phyloP scores from a whole-genome alignment of 2,329 filamentous ascomycete species.

The Cordyceps cicadae region DNA sequence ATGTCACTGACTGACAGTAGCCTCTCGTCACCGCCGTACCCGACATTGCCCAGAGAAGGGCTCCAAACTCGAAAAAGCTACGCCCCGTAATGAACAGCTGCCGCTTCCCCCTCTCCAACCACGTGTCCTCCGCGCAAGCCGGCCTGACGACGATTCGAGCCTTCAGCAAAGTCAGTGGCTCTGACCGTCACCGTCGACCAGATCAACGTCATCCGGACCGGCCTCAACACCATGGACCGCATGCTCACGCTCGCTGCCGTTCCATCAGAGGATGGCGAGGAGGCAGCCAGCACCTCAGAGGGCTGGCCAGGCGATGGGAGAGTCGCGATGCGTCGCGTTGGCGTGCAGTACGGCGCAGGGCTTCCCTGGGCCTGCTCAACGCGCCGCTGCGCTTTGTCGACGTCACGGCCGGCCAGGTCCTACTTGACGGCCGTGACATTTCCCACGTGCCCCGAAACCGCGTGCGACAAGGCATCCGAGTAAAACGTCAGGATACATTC shows the following conservation, averaged over 20 bases:
- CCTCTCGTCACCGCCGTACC: slow-evolving; percentile 1
- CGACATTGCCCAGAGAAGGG: not conserved
- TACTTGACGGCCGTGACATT: slow-evolving; percentile 5
- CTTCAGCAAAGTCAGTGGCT: slow-evolving; percentile 1
- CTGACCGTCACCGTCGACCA: not conserved
- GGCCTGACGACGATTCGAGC: slow-evolving; percentile 13
- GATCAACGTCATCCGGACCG: slow-evolving; percentile 1
- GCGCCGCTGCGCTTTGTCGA: slow-evolving; percentile 10
- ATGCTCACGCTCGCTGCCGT: slow-evolving; percentile 1
- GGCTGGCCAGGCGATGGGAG: not conserved
- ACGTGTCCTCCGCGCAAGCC: not conserved
- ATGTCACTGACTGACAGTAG: not conserved
- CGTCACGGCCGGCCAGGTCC: not conserved
- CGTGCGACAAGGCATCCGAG: not conserved
- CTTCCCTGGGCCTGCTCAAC: slow-evolving; percentile 41
- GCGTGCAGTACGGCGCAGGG: not conserved
- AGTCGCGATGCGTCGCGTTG: not conserved
- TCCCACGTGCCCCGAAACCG: not conserved
- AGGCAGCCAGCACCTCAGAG: not conserved
- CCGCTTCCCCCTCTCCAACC: too few species aligned
- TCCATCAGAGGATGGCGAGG: slow-evolving; percentile 1
- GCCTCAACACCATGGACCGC: slow-evolving; percentile 4
- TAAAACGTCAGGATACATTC: slow-evolving; percentile 53
- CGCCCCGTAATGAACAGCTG: slow-evolving; percentile 1
- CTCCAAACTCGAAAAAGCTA: not conserved